A percentile compares a stretch with the other conserved stretches of the same genome.
These are phyloP conservation scores for Acacia concinna DNA, from an alignment of 331 rosid species.

Conservation along the genomic window DNA sequence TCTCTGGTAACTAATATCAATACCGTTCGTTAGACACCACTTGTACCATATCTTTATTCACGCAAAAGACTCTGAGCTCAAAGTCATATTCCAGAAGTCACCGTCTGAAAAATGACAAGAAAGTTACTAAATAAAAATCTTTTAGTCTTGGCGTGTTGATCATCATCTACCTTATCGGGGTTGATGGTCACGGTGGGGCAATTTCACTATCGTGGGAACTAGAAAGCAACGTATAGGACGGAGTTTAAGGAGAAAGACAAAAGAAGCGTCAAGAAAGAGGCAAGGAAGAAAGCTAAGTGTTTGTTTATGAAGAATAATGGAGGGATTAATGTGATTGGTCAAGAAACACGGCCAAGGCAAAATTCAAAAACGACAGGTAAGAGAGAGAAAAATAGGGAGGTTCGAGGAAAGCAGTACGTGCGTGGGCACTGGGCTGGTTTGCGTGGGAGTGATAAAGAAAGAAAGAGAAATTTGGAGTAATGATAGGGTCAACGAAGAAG, in stretches of 20 bases:
- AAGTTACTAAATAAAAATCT: neutral
- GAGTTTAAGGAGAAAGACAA: neutral
- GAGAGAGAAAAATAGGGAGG: neutral
- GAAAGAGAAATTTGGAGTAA: neutral
- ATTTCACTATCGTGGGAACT: neutral
- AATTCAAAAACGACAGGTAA: slow-evolving; percentile 61
- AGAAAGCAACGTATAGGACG: slow-evolving; percentile 37
- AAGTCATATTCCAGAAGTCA: neutral
- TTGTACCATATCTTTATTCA: neutral
- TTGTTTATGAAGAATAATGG: slow-evolving; percentile 30
- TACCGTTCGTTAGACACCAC: neutral
- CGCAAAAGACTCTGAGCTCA: neutral
- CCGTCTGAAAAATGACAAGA: neutral
- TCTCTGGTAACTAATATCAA: neutral
- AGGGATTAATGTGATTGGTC: slow-evolving; percentile 45
- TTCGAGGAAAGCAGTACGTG: slow-evolving; percentile 50
- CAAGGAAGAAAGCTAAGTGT: slow-evolving; percentile 25
- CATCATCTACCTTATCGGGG: slow-evolving; percentile 7
- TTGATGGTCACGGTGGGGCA: neutral
- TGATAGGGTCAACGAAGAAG: slow-evolving; percentile 45
- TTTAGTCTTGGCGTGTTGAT: neutral
- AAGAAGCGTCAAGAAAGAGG: slow-evolving; percentile 14
- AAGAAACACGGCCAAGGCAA: slow-evolving; percentile 57
- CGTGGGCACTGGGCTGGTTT: neutral
- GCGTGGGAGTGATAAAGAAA: slow-evolving; percentile 1